These are phyloP conservation scores for Capsicum rhomboideum DNA, from an alignment of 257 asterid genomes.

Conservation along the genomic window DNA sequence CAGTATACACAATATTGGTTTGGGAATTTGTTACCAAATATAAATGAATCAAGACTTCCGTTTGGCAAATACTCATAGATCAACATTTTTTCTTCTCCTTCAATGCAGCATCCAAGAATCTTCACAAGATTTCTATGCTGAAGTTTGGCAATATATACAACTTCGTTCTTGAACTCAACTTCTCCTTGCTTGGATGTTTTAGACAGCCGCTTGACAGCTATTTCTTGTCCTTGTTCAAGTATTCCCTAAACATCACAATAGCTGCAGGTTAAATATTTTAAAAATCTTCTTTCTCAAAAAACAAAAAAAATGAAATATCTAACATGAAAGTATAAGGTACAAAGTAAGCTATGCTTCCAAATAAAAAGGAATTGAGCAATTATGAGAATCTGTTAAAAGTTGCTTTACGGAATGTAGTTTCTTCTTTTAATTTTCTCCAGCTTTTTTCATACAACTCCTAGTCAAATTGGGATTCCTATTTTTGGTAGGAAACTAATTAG, in stretches of 20 bases:
- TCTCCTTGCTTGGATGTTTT: conserved; percentile 40
- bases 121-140: conserved; percentile 57
- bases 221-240: conserved; percentile 29
- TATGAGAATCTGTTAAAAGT: too few relatives aligned
- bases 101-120: conserved; percentile 46
- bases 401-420: too few relatives aligned
- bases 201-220: conserved; percentile 52
- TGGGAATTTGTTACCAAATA: conserved; percentile 22
- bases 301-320: neutral
- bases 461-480: too few relatives aligned
- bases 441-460: too few relatives aligned
- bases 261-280: neutral
- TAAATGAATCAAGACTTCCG: conserved; percentile 39
- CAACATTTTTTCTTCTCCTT: conserved; percentile 37
- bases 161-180: conserved; percentile 49
- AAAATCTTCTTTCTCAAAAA: neutral
- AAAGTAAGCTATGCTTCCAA: neutral
- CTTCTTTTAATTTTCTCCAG: too few relatives aligned
- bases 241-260: conserved; percentile 23
- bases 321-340: neutral
- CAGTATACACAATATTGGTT: neutral
- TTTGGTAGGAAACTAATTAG: too few relatives aligned
- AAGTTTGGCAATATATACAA: conserved; percentile 30
- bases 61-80: conserved; percentile 49
- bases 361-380: neutral